Base-by-base conservation (phyloP, 1,284 basidiomycete genomes). In the Thelephora terrestris region DNA sequence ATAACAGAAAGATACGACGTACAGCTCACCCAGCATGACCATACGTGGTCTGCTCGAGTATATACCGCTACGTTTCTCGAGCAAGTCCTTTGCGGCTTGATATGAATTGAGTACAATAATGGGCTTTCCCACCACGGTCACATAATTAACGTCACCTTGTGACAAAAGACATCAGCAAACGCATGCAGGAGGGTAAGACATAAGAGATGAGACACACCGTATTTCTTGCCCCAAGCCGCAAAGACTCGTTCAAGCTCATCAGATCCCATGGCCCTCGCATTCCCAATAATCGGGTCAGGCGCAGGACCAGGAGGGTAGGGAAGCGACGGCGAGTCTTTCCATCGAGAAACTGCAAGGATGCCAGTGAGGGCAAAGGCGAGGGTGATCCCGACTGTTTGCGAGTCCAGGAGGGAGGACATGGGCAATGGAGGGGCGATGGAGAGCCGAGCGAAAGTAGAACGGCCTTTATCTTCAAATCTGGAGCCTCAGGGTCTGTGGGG, bases 21-120 rank as follows among this genome's bases (percentile, higher is more conserved):
- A 62, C 56, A 42, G 5, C n/a, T 42, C 39, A n/a, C 9, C 2
- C 12, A 60, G 60, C 38, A 76, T 68, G 25, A 76, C 68, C 48
- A 73, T 75, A 10, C 73, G 65, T 16, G 75, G 75, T 7, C 75
- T 64, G 50, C 71, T 72, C 4, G 71, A 74, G 53, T 74, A 76
- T 14, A 72, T 72, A 17, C 71, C 67, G 1, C 71, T 73, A 14
- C 71, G 67, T 53, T 74, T 76, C 54, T 77, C 76, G 10, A 77
- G 61, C 10, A 77, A 59, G 53, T 76, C 74, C 72, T 73, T 75
- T 16, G 72, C 73, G 5, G 70, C 69, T 53, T 73, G 70, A 0
- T 71, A 73, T 3, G 67, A 50, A 43, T 58, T 55, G 17, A 58
- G 34, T 46, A 54, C 48, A 29, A 53, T 25, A 14, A 55, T 47